These are phyloP conservation scores for Ormosia emarginata DNA, from an alignment of 306 rosid species.

Conservation along the genomic window DNA sequence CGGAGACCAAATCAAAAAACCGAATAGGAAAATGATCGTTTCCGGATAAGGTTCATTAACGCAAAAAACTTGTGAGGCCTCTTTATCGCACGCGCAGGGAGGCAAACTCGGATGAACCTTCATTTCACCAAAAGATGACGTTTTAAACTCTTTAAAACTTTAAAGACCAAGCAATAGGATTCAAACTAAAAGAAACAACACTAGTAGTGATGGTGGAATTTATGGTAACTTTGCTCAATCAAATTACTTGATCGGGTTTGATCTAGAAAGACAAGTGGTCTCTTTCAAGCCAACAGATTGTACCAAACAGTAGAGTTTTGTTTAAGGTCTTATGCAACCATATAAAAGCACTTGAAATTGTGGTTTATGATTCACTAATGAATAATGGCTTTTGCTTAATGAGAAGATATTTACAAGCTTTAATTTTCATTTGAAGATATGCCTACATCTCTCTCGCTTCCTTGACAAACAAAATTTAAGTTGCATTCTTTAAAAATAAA, in stretches of 20 bases:
- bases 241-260: conserved; percentile 44
- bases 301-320: background rate
- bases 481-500: no score
- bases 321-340: background rate
- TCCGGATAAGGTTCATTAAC: no score
- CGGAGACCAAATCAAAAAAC: no score
- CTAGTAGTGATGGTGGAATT: background rate
- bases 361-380: background rate
- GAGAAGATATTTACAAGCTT: background rate
- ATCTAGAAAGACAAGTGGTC: conserved; percentile 19
- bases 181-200: no score
- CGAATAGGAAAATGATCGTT: no score
- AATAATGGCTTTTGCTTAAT: background rate
- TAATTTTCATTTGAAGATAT: background rate
- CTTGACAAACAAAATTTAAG: no score
- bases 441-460: background rate
- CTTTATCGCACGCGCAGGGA: no score
- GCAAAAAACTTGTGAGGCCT: no score
- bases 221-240: conserved; percentile 40
- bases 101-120: no score
- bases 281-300: conserved; percentile 34
- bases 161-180: no score
- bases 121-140: conserved; percentile 22
- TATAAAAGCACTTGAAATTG: background rate
- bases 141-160: no score